Conservation (phyloP, 176 grass and related monocot genomes). For the Chrysopogon serrulatus region DNA sequence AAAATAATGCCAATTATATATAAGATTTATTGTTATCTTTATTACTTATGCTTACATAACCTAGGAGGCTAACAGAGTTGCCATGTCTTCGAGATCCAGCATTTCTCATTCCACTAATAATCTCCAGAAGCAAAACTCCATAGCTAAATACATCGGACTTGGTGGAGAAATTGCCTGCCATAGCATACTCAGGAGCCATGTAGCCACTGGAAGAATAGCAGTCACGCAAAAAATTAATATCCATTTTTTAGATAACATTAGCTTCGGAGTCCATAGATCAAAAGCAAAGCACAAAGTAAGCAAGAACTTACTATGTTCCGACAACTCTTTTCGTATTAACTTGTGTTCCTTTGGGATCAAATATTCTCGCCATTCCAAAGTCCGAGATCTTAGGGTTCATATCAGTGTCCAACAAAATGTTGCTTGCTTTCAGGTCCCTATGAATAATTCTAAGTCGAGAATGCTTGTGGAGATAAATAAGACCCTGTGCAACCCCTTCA, state of each 20-base stretch:
- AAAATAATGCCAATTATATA: background rate
- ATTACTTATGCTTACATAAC: constrained; percentile 29
- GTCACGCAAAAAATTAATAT: background rate
- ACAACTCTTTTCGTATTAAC: constrained; percentile 48
- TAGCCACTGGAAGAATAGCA: constrained; percentile 44
- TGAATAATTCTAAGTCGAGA: constrained; percentile 56
- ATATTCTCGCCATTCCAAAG: constrained; percentile 63
- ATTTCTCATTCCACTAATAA: constrained; percentile 49
- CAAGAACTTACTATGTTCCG: constrained; percentile 56
- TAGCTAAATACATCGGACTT: constrained; percentile 66
- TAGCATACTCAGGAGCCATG: constrained; percentile 65
- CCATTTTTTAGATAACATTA: background rate
- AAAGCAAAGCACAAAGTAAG: background rate
- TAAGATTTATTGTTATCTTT: background rate
- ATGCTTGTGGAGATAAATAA: constrained; percentile 71
- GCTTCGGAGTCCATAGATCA: background rate
- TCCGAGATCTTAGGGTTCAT: constrained; percentile 78
- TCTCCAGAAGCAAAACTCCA: constrained; percentile 54
- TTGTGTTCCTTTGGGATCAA: constrained; percentile 43
- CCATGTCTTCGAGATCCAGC: constrained; percentile 19
- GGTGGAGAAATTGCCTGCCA: constrained; percentile 42
- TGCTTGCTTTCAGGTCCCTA: constrained; percentile 63
- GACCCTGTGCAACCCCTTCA: constrained; percentile 58
- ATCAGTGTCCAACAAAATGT: constrained; percentile 50
- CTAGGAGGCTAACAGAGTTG: constrained; percentile 44